These are phyloP conservation scores for Diaporthe batatas DNA, from an alignment of 2,329 filamentous ascomycete genomes.

Conservation along the genomic window DNA sequence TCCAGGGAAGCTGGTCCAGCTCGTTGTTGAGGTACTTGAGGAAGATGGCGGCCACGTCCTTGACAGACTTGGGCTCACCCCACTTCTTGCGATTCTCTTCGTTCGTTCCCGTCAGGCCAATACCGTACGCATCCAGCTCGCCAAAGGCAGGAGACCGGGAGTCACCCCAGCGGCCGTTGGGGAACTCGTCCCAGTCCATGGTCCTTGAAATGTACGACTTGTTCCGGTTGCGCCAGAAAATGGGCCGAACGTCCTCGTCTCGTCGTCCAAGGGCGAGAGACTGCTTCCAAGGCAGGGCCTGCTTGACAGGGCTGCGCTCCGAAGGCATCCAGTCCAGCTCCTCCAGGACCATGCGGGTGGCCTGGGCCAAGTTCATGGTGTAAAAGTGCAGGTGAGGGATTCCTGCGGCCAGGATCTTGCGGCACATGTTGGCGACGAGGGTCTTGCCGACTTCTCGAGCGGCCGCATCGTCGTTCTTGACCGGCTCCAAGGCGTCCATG, in stretches of 20 bases:
- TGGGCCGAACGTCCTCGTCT: slow-evolving; percentile 95
- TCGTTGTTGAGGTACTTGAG: slow-evolving; percentile 86
- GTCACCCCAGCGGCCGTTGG: slow-evolving; percentile 98
- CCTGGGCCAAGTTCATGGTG: slow-evolving; percentile 98
- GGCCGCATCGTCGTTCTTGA: slow-evolving; percentile 96
- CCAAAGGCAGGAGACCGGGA: slow-evolving; percentile 96
- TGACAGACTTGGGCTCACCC: slow-evolving; percentile 85
- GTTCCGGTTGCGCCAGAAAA: slow-evolving; percentile 98
- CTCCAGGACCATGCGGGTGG: slow-evolving; percentile 93
- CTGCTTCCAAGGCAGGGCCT: slow-evolving; percentile 95
- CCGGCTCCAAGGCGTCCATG: slow-evolving; percentile 85
- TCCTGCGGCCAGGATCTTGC: slow-evolving; percentile 83
- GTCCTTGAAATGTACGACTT: slow-evolving; percentile 96
- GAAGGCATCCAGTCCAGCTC: slow-evolving; percentile 87
- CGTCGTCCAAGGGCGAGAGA: slow-evolving; percentile 90
- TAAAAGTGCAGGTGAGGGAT: slow-evolving; percentile 96
- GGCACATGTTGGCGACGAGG: slow-evolving; percentile 90
- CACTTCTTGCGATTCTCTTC: slow-evolving; percentile 96
- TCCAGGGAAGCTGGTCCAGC: slow-evolving; percentile 90
- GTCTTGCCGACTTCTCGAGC: slow-evolving; percentile 91
- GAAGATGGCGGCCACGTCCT: slow-evolving; percentile 87
- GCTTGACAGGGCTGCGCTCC: slow-evolving; percentile 82
- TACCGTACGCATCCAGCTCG: slow-evolving; percentile 93
- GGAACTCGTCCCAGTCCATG: slow-evolving; percentile 99
- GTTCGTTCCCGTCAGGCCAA: slow-evolving; percentile 93